These are phyloP conservation scores for Conticribra weissflogii DNA, from an alignment of 108 stramenopile species.

Conservation along the genomic window DNA sequence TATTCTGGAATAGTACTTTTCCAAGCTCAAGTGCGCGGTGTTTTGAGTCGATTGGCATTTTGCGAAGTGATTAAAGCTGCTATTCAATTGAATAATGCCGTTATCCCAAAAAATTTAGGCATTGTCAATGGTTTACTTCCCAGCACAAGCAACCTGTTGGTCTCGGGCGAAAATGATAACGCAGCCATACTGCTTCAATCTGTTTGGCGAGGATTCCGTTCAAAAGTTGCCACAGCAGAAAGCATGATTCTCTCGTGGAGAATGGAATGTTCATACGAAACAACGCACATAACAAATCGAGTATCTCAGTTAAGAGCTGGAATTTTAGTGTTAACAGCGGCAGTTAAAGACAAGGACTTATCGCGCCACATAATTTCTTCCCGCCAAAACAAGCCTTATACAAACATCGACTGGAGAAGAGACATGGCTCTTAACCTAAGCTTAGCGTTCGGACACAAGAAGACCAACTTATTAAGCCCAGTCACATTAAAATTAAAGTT, in stretches of 20 bases:
- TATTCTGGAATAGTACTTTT: not conserved
- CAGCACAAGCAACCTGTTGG: not conserved
- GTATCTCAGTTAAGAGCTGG: conserved; percentile 16
- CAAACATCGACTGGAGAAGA: conserved; percentile 8
- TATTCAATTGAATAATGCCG: conserved; percentile 20
- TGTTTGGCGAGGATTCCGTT: conserved; percentile 9
- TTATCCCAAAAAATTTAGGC: not conserved
- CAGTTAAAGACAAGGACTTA: conserved; percentile 9
- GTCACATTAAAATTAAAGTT: conserved; percentile 18
- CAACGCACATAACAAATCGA: conserved; percentile 16
- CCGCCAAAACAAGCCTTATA: not conserved
- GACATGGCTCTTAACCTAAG: conserved; percentile 15
- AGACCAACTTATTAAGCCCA: not conserved
- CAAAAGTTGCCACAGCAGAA: conserved; percentile 10
- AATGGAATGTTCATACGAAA: conserved; percentile 18
- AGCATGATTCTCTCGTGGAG: conserved; percentile 18
- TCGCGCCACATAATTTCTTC: not conserved
- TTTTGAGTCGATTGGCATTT: conserved; percentile 4
- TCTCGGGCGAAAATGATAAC: not conserved
- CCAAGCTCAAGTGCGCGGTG: conserved; percentile 7
- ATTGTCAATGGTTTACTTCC: not conserved
- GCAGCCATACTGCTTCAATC: conserved; percentile 9
- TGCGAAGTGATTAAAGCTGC: conserved; percentile 8
- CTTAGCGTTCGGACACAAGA: conserved; percentile 7
- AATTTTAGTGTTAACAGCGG: conserved; percentile 15